Percentiles rank a stretch among this genome's conserved stretches.
These are phyloP conservation scores for Canna indica DNA, from an alignment of 176 grass and related monocot genomes.

Conservation along the genomic window DNA sequence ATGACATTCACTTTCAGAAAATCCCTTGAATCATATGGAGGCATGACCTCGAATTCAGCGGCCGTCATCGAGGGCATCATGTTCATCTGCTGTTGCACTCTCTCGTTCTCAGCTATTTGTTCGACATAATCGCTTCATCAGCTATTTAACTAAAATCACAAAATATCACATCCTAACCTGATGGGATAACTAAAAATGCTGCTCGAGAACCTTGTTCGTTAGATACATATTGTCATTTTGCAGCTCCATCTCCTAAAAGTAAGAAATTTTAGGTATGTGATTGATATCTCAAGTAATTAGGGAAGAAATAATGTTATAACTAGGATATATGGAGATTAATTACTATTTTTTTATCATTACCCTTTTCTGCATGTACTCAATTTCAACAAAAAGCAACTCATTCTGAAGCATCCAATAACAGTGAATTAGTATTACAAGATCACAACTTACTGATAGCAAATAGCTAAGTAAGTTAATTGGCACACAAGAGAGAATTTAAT, in stretches of 20 bases:
- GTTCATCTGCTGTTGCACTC: conserved; percentile 53
- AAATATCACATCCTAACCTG: too few relatives aligned
- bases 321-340: conserved; percentile 20
- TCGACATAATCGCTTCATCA: not conserved
- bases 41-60: conserved; percentile 43
- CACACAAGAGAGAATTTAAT: not conserved
- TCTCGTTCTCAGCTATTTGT: conserved; percentile 61
- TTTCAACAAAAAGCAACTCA: conserved; percentile 50
- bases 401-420: conserved; percentile 30
- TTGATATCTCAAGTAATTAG: not conserved
- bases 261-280: not conserved
- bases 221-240: conserved; percentile 56
- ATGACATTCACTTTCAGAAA: conserved; percentile 72
- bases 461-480: not conserved
- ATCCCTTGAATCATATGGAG: conserved; percentile 55
- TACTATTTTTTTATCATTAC: too few relatives aligned
- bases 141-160: not conserved
- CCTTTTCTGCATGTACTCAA: conserved; percentile 44
- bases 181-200: not conserved
- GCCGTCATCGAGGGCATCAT: conserved; percentile 33
- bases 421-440: not conserved
- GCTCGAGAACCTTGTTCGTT: conserved; percentile 37
- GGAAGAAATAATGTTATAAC: not conserved
- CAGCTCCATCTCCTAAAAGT: conserved; percentile 53
- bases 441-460: too few relatives aligned